These are phyloP conservation scores for Cytospora schulzeri DNA, from an alignment of 2,329 filamentous ascomycete species.

Conservation along the genomic window DNA sequence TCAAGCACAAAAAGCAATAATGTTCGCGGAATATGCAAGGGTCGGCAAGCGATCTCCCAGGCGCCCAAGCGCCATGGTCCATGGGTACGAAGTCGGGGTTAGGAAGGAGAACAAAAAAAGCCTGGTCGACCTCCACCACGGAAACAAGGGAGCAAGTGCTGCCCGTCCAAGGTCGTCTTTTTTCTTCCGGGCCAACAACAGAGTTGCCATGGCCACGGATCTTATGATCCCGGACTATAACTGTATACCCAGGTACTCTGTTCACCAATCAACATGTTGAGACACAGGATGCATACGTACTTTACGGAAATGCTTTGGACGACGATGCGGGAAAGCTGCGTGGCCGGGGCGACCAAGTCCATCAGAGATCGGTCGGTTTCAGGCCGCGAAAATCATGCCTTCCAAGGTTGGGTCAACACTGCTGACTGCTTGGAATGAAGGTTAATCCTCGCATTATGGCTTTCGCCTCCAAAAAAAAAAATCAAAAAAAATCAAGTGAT, in stretches of 20 bases:
- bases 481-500: background rate
- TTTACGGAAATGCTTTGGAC: background rate
- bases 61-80: background rate
- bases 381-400: background rate
- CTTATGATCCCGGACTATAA: background rate
- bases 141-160: background rate
- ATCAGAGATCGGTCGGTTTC: conserved; percentile 12
- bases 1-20: background rate
- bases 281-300: background rate
- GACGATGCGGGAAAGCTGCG: background rate
- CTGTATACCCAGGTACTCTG: too few relatives aligned
- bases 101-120: background rate
- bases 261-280: conserved; percentile 17
- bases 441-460: background rate
- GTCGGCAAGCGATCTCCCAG: background rate
- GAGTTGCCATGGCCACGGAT: background rate
- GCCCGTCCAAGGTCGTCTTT: background rate
- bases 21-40: background rate
- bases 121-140: background rate
- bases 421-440: background rate
- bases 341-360: background rate
- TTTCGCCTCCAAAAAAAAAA: too few relatives aligned
- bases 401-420: too few relatives aligned
- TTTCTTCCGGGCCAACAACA: background rate
- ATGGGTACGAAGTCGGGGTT: conserved; percentile 1